Evolutionary conservation across 768 basidiomycete genomes (phyloP).

Genomic region (Mycena alexandri): DNA sequence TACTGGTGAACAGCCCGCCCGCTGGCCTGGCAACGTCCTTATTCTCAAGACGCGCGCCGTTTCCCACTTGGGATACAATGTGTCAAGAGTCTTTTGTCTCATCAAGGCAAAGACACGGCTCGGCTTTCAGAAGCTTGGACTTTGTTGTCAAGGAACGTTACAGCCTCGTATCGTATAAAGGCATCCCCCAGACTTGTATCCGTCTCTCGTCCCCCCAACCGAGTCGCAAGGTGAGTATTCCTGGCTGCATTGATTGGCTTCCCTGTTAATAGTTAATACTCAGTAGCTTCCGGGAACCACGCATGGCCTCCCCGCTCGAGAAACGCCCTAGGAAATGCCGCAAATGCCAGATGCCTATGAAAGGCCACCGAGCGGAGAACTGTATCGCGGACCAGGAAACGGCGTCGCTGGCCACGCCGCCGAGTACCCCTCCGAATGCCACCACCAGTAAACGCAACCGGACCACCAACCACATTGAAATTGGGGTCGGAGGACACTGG

Average conservation of each 20-base stretch:
- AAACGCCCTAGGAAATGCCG: conserved; percentile 27
- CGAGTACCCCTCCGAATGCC: conserved; percentile 26
- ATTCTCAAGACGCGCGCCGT: not conserved
- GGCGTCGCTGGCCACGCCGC: conserved; percentile 25
- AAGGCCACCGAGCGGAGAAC: conserved; percentile 32
- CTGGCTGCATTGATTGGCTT: too few species aligned
- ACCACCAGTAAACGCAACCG: conserved; percentile 8
- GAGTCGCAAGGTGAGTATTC: conserved; percentile 6
- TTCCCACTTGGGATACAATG: conserved; percentile 25
- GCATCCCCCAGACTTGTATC: not conserved
- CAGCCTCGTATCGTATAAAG: conserved; percentile 10
- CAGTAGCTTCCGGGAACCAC: not conserved
- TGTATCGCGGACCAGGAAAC: conserved; percentile 18
- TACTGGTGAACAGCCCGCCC: too few species aligned
- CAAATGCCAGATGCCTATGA: conserved; percentile 34
- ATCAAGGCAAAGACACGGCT: conserved; percentile 8
- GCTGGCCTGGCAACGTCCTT: not conserved
- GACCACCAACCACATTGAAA: conserved; percentile 15
- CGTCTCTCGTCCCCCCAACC: not conserved
- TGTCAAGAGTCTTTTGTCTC: conserved; percentile 26
- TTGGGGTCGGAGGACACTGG: conserved; percentile 29
- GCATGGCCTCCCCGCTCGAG: conserved; percentile 25
- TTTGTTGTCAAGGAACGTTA: conserved; percentile 19
- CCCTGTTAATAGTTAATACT: not conserved
- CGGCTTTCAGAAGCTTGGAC: not conserved